A percentile compares a stretch with the other conserved stretches of the same genome.
Evolutionary conservation across 2,329 filamentous ascomycete genomes (phyloP).

Genomic region (Lecanosticta acicola): DNA sequence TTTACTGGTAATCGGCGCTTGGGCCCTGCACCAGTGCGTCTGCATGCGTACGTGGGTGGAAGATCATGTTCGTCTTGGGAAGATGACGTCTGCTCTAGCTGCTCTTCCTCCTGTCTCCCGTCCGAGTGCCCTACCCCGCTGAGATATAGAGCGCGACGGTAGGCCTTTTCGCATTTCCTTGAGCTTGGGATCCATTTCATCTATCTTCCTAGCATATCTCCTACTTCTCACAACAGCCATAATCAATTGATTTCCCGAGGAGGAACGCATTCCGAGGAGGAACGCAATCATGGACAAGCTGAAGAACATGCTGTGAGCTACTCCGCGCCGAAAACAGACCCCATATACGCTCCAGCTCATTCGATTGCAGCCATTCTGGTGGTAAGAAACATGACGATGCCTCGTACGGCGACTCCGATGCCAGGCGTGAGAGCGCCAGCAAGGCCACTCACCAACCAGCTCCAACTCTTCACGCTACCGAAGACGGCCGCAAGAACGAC

Average conservation of each 20-base stretch:
- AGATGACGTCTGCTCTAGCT: neutral
- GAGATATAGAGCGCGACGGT: neutral
- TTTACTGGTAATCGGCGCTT: neutral
- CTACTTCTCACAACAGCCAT: neutral
- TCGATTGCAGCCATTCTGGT: constrained; percentile 24
- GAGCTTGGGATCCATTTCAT: neutral
- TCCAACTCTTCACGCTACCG: constrained; percentile 6
- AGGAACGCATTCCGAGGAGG: neutral
- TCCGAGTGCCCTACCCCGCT: neutral
- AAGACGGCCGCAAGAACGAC: constrained; percentile 13
- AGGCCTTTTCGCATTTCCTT: too few relatives aligned
- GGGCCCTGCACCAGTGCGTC: neutral
- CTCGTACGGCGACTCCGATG: constrained; percentile 29
- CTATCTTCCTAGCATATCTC: neutral
- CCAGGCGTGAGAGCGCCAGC: constrained; percentile 7
- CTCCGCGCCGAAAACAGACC: constrained; percentile 6
- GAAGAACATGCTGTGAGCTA: constrained; percentile 40
- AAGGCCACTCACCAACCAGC: constrained; percentile 5
- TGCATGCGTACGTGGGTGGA: neutral
- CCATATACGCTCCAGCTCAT: too few relatives aligned
- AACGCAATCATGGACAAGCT: constrained; percentile 39
- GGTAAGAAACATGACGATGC: constrained; percentile 34
- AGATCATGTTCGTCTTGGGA: neutral
- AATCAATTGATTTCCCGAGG: neutral
- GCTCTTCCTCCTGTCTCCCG: neutral